Conservation (phyloP, 2,329 filamentous ascomycete species). For the Clonostachys solani region DNA sequence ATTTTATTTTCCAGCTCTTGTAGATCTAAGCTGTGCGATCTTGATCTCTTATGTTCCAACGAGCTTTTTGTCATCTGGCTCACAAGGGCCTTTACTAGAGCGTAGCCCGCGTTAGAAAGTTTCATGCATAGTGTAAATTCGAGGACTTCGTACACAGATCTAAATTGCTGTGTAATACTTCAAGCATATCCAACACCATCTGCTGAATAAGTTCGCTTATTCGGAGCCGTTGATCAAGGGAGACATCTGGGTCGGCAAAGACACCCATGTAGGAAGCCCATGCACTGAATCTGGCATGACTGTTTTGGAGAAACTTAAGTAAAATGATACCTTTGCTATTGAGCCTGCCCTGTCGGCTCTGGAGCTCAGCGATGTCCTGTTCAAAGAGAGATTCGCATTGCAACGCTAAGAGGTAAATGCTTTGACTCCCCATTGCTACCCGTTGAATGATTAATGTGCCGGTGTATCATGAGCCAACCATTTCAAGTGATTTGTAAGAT, state of each 20-base stretch:
- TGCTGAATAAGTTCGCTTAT: neutral
- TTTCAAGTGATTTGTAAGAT: too few relatives aligned
- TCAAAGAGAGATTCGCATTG: too few relatives aligned
- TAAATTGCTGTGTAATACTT: neutral
- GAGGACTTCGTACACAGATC: neutral
- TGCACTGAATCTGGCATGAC: neutral
- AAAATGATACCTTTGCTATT: too few relatives aligned
- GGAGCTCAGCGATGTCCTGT: too few relatives aligned
- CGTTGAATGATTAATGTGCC: too few relatives aligned
- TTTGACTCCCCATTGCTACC: too few relatives aligned
- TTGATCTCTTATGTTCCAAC: neutral
- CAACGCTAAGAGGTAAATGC: too few relatives aligned
- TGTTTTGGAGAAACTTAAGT: neutral
- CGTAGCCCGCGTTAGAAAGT: neutral
- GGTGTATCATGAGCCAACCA: too few relatives aligned
- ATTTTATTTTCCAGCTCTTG: neutral
- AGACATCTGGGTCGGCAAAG: neutral
- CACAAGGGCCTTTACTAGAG: neutral
- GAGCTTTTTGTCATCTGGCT: neutral
- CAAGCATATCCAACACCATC: neutral
- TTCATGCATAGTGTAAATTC: neutral
- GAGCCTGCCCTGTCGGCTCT: too few relatives aligned
- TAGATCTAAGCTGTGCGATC: neutral
- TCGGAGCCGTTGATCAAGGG: neutral
- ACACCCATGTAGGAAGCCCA: neutral